A percentile compares a stretch with the other conserved stretches of the same genome.
These are phyloP conservation scores for Fusarium circinatum DNA, from an alignment of 2,329 filamentous ascomycete species.

Conservation along the genomic window DNA sequence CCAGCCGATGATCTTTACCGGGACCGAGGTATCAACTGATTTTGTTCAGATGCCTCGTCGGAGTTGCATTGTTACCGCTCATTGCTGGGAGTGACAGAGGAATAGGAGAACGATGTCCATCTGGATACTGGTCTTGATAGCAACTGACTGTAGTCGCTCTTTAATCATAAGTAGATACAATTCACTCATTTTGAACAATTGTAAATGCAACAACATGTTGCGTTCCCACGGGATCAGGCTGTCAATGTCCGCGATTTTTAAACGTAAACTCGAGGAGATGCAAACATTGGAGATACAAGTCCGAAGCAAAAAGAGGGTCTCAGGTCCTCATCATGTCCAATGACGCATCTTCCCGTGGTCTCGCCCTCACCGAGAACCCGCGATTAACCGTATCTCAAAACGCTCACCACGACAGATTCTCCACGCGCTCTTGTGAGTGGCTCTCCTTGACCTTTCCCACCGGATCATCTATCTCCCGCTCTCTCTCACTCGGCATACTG, in stretches of 20 bases:
- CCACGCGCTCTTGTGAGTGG: slow-evolving; percentile 26
- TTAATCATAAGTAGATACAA: background rate
- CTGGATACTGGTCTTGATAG: background rate
- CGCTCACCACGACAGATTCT: slow-evolving; percentile 13
- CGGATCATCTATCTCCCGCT: slow-evolving; percentile 42
- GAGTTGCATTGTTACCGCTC: background rate
- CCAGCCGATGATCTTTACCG: slow-evolving; percentile 11
- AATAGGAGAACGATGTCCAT: background rate
- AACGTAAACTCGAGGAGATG: slow-evolving; percentile 13
- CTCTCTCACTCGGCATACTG: slow-evolving; percentile 36
- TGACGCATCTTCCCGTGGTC: slow-evolving; percentile 33
- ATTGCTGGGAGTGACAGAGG: background rate
- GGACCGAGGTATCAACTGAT: slow-evolving; percentile 13
- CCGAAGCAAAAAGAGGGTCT: slow-evolving; percentile 25
- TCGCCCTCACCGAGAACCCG: slow-evolving; percentile 42
- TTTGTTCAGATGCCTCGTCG: slow-evolving; percentile 9
- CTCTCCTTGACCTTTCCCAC: background rate
- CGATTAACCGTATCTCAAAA: slow-evolving; percentile 40
- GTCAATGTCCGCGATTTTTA: slow-evolving; percentile 31
- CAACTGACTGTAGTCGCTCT: background rate
- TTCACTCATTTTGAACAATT: slow-evolving; percentile 2
- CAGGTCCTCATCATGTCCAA: slow-evolving; percentile 18
- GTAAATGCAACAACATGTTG: background rate
- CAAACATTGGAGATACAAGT: slow-evolving; percentile 33
- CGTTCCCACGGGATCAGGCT: slow-evolving; percentile 22